Base-by-base conservation (phyloP, 345 rosid species). In the Camelina sativa region DNA sequence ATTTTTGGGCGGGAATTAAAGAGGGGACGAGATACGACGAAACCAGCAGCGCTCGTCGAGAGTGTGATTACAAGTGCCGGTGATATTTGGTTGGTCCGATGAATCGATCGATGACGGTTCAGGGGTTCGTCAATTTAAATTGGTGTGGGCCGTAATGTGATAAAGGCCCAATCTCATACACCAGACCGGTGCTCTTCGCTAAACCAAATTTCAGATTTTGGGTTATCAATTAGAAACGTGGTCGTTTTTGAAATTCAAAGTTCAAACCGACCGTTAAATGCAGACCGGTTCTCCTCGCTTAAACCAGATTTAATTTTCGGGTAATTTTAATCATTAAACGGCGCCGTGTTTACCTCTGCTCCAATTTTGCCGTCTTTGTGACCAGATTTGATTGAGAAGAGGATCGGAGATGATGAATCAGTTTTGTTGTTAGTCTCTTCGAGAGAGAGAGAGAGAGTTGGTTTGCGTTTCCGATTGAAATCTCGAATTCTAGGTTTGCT, bases 1-100 rank as follows among this genome's bases (percentile, higher is more conserved):
- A 11, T 2, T 43, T 68, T 62, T 52, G 57, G 35, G 80, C 65
- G 75, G 80, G 80, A 69, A 53, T 46, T 43, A 8, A 28, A 28
- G 64, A 53, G 23, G 52, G 46, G 37, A 37, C 58, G 57, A 65
- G 30, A 28, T 28, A n/a, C 48, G 17, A 52, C 51, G 68, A 67
- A 28, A 60, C 6, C 62, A 37, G 4, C 62, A 59, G 61, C 20
- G 62, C 37, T 75, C 25, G 54, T 28, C 43, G 64, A 52, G 79
- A 22, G 70, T n/a, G 55, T 41, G 65, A 11, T 37, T 74, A 67
- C 47, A 37, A 22, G 51, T 16, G 50, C 72, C 60, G 67, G 66
- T n/a, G 73, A 59, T 66, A 28, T 23, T 34, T 35, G 41, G 48
- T 34, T 35, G 41, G 48, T 30, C 75, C 67, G 73, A 20, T 51